Evolutionary conservation across 192 early-diverging fungal species (phyloP), one percentile per base, ranked within the genome.

Genomic region (Diversispora epigaea): DNA sequence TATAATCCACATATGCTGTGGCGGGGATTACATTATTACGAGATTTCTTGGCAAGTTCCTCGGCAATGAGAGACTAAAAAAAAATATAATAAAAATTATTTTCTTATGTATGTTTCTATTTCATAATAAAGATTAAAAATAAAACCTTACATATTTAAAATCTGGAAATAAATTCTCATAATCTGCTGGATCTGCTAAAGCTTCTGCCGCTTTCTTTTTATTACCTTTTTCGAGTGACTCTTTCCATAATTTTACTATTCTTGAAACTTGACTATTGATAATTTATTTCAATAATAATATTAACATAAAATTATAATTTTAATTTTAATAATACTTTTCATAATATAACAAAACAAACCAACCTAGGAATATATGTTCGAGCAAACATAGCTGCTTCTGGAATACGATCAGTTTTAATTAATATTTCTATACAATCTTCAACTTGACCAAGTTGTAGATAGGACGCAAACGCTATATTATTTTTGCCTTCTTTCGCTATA

Each of bases 301-400:
- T 52, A 0, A 10, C 10, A 52, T 52, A 52, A n/a, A n/a, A n/a
- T n/a, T n/a, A n/a, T n/a, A n/a, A n/a, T n/a, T n/a, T n/a, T n/a
- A n/a, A 32, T 32, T 32, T 32, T 32, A 32, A 32, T 32, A 32
- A 32, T 32, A 32, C 2, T 32, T 32, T 32, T 32, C n/a, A 58
- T 8, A 22, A 58, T 6, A 1, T 7, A 32, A 19, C 9, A 22
- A 58, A 43, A 2, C 3, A 17, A 19, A 41, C 52, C 45, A 74
- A 83, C 82, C 82, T 86, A 12, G 98, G 98, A 57, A 90, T 78
- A 77, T 97, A 94, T 1, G 98, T 91, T 55, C 93, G 87, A 2
- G 96, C 96, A 81, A 98, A 89, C 79, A 97, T 86, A 32, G 97
- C 95, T 0, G 98, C 98, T 80, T 99, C 98, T 8, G 97, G 92